Conservation (phyloP, 192 early-diverging fungal genomes). For the Martensiomyces pterosporus region DNA sequence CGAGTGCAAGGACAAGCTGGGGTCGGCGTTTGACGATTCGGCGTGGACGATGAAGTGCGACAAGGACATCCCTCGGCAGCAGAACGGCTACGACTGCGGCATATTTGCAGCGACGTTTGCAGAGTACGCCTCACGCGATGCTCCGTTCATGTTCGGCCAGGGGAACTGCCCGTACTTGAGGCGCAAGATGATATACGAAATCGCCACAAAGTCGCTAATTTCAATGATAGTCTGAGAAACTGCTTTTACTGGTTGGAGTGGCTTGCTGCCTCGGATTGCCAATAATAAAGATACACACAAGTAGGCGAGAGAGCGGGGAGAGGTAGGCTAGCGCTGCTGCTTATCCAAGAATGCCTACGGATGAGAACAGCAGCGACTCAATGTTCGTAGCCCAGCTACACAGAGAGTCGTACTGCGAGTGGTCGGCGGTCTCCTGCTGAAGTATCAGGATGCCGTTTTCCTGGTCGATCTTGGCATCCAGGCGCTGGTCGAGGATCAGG, state of each 20-base stretch:
- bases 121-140: conserved; percentile 62
- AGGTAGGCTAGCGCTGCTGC: too few relatives aligned
- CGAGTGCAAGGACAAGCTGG: conserved; percentile 75
- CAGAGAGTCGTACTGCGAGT: conserved; percentile 32
- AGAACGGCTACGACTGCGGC: conserved; percentile 92
- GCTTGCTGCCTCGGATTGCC: not conserved
- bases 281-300: conserved; percentile 1
- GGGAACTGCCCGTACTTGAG: conserved; percentile 68
- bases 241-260: too few relatives aligned
- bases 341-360: not conserved
- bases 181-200: conserved; percentile 71
- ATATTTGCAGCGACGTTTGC: conserved; percentile 90
- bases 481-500: conserved; percentile 85
- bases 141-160: conserved; percentile 68
- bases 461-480: conserved; percentile 87
- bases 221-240: too few relatives aligned
- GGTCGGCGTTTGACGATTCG: conserved; percentile 52
- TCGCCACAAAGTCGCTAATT: conserved; percentile 51
- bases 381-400: conserved; percentile 30
- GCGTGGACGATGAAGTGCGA: conserved; percentile 67
- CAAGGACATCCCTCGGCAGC: conserved; percentile 75
- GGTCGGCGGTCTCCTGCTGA: conserved; percentile 29
- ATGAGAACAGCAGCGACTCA: conserved; percentile 16
- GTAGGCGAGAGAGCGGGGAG: too few relatives aligned
- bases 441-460: conserved; percentile 53